Base-by-base conservation (phyloP, 805 yeast genomes). In the Pichia deserticola region DNA sequence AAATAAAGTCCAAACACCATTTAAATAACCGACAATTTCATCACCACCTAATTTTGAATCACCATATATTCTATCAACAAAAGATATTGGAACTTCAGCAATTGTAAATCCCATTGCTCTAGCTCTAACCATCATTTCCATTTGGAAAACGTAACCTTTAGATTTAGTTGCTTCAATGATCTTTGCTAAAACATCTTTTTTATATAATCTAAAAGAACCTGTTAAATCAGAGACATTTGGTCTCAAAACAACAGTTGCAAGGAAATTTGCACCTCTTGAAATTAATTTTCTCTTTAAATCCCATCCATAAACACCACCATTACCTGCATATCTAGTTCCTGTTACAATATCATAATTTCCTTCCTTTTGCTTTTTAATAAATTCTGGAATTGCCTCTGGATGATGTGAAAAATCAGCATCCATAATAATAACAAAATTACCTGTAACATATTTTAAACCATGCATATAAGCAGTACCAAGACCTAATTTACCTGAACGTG, bases 51-150 rank as follows among this genome's bases (percentile, higher is more conserved):
- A 78, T 64, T 84, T 84, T 55, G 82, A 74, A 66, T 84, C 90
- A 44, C 92, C 92, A 59, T 84, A 84, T 52, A 84, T 72, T 65
- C 92, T 76, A 67, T 84, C 92, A 39, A 84, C 92, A 60, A 85
- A 84, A 53, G 81, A 76, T 57, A 84, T 84, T 44, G 90, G 90
- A 34, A 84, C 89, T 64, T 84, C 92, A 33, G 85, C 90, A 57
- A 84, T 82, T 15, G 78, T 73, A 68, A 76, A 82, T n/a, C 83
- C 84, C 63, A 82, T 68, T n/a, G 82, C 72, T 62, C 86, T 76
- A 39, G 92, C 92, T 57, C 92, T 78, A 28, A 84, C 92, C 79
- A 84, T 82, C 89, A 84, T 84, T 68, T 84, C 92, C 92, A 84
- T 84, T 70, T 84, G 92, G 78, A 84, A 84, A 40, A 85, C 92